Percentiles rank a stretch among this genome's conserved stretches.
Evolutionary conservation across 352 stramenopile genomes (phyloP).

Genomic region (Phytophthora crassamura): DNA sequence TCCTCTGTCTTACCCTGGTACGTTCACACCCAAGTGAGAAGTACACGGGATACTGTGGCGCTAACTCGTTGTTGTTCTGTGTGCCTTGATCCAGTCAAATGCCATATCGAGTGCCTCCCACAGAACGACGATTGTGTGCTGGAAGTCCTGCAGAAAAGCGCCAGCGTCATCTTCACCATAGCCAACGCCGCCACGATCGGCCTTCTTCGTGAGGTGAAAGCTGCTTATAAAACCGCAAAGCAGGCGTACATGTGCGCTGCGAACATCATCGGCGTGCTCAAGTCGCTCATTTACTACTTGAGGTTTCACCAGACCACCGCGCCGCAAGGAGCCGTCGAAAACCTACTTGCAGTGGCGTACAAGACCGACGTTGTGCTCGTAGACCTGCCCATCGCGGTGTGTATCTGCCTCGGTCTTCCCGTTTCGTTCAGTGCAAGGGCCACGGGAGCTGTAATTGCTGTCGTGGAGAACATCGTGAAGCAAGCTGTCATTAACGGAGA

Average conservation of each 20-base stretch:
- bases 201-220: conserved; percentile 3
- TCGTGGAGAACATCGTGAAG: conserved; percentile 33
- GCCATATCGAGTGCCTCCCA: conserved; percentile 37
- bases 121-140: conserved; percentile 18
- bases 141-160: conserved; percentile 23
- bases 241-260: conserved; percentile 47
- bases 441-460: conserved; percentile 23
- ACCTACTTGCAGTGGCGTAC: conserved; percentile 47
- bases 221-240: conserved; percentile 21
- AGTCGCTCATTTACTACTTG: conserved; percentile 47
- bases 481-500: conserved; percentile 28
- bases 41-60: no score
- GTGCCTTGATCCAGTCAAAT: conserved; percentile 42
- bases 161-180: not conserved
- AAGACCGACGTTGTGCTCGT: conserved; percentile 56
- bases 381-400: conserved; percentile 51
- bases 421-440: conserved; percentile 23
- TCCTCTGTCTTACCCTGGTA: conserved; percentile 59
- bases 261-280: conserved; percentile 40
- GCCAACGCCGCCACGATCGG: conserved; percentile 12
- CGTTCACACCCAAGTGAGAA: no score
- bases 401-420: conserved; percentile 48
- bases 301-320: conserved; percentile 40
- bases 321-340: conserved; percentile 44
- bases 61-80: no score